phyloP scores from a whole-genome alignment of 108 stramenopile species.

The Pseudonitzschia pungens region DNA sequence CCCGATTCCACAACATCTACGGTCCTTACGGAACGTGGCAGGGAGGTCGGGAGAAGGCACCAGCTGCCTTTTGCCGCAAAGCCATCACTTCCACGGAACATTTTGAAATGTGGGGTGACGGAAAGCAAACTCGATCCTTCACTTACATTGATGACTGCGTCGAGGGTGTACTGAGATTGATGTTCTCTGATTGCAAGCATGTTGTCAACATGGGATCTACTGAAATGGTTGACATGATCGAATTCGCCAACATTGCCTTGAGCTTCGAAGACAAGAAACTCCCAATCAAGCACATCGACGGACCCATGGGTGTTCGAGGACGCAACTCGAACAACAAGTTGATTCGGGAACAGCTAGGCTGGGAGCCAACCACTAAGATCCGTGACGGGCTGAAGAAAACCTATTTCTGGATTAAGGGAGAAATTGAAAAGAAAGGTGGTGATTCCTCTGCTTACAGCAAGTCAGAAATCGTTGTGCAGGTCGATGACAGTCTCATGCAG shows the following conservation, averaged over 20 bases:
- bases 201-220: slow-evolving; percentile 96
- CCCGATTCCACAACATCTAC: slow-evolving; percentile 98
- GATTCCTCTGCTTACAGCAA: slow-evolving; percentile 61
- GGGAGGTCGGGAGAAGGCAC: slow-evolving; percentile 99
- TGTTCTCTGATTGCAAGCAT: slow-evolving; percentile 89
- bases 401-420: slow-evolving; percentile 95
- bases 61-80: slow-evolving; percentile 99
- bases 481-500: slow-evolving; percentile 85
- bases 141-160: slow-evolving; percentile 99
- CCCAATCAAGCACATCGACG: slow-evolving; percentile 97
- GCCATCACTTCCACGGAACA: slow-evolving; percentile 87
- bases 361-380: slow-evolving; percentile 93
- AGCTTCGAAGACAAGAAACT: slow-evolving; percentile 86
- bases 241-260: slow-evolving; percentile 93
- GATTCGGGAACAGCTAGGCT: slow-evolving; percentile 91
- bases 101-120: slow-evolving; percentile 98
- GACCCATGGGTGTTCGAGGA: slow-evolving; percentile 98
- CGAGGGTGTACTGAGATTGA: slow-evolving; percentile 94
- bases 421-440: slow-evolving; percentile 87
- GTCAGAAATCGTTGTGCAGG: slow-evolving; percentile 92
- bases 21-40: slow-evolving; percentile 98
- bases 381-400: slow-evolving; percentile 87
- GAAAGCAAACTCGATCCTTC: slow-evolving; percentile 97
- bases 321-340: slow-evolving; percentile 97
- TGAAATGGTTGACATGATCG: slow-evolving; percentile 97